Conservation (phyloP, 139 green algal species). For the Axilococcus clingmanii region DNA sequence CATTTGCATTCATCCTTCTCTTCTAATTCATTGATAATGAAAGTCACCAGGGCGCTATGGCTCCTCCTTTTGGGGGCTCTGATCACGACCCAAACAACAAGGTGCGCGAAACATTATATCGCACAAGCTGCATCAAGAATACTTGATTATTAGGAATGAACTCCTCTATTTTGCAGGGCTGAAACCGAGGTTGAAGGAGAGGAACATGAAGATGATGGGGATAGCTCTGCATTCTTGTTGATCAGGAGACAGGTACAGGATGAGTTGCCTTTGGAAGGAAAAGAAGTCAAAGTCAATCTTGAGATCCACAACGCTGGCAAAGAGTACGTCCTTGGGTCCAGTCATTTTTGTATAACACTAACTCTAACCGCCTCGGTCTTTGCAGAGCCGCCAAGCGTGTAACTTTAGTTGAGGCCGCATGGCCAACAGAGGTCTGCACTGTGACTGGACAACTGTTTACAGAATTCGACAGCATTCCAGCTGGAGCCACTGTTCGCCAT, state of each 20-base stretch:
- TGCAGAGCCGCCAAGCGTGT: constrained; percentile 17
- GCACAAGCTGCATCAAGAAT: too few species aligned
- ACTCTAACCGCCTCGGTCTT: neutral
- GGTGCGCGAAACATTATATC: too few species aligned
- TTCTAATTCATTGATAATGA: too few species aligned
- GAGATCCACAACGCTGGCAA: constrained; percentile 8
- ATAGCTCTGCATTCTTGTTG: constrained; percentile 1
- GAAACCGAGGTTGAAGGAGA: constrained; percentile 6
- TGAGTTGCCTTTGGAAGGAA: neutral
- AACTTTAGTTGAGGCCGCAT: constrained; percentile 7
- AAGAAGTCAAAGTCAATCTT: neutral
- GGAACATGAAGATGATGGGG: constrained; percentile 1
- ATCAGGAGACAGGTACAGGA: constrained; percentile 1
- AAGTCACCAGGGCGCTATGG: too few species aligned
- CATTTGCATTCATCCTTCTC: too few species aligned
- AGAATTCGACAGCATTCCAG: constrained; percentile 22
- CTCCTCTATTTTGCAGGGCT: neutral
- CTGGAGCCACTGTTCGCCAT: constrained; percentile 1
- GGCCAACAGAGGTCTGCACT: constrained; percentile 5
- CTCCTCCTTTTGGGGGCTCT: too few species aligned
- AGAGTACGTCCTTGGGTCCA: neutral
- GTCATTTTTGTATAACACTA: constrained; percentile 1
- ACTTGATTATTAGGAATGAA: too few species aligned
- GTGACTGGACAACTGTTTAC: constrained; percentile 8
- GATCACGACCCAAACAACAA: too few species aligned